These are phyloP conservation scores for Mimosa bimucronata DNA, from an alignment of 306 rosid species.

Conservation along the genomic window DNA sequence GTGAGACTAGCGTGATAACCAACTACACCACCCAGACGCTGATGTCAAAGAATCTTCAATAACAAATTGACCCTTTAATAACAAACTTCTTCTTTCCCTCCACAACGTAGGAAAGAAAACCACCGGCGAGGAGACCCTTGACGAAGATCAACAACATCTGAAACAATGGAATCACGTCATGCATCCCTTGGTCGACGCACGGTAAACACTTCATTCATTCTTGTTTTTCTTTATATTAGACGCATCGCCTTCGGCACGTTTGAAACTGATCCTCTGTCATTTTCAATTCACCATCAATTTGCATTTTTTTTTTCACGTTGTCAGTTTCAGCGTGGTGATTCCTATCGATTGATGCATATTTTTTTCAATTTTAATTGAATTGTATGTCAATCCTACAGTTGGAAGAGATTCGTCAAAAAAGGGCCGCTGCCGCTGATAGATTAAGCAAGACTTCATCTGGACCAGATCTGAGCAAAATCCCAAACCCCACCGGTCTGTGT, in stretches of 20 bases:
- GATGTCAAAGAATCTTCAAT: accelerated
- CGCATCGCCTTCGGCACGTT: neutral
- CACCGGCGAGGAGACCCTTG: slow-evolving; percentile 14
- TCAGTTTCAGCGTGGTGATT: slow-evolving; percentile 5
- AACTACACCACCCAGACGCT: slow-evolving; percentile 32
- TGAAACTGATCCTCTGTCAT: neutral
- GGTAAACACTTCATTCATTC: slow-evolving; percentile 38
- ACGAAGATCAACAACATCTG: slow-evolving; percentile 14
- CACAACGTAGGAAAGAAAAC: neutral
- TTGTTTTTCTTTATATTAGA: neutral
- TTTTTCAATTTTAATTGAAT: slow-evolving; percentile 31
- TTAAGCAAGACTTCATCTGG: slow-evolving; percentile 81
- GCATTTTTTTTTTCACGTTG: neutral
- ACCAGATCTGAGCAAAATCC: slow-evolving; percentile 66
- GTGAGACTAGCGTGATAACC: slow-evolving; percentile 52
- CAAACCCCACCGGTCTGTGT: slow-evolving; percentile 58
- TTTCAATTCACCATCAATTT: slow-evolving; percentile 32
- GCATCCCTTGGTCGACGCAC: slow-evolving; percentile 89
- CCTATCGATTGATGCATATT: neutral
- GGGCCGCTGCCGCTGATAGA: slow-evolving; percentile 71
- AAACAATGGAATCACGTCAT: slow-evolving; percentile 77
- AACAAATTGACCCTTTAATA: accelerated
- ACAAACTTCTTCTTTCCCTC: neutral
- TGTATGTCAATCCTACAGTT: slow-evolving; percentile 47
- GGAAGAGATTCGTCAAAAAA: slow-evolving; percentile 91